Base-by-base conservation (phyloP, 371 early-diverging fungal genomes). In the Hamiltosporidium magnivora region DNA sequence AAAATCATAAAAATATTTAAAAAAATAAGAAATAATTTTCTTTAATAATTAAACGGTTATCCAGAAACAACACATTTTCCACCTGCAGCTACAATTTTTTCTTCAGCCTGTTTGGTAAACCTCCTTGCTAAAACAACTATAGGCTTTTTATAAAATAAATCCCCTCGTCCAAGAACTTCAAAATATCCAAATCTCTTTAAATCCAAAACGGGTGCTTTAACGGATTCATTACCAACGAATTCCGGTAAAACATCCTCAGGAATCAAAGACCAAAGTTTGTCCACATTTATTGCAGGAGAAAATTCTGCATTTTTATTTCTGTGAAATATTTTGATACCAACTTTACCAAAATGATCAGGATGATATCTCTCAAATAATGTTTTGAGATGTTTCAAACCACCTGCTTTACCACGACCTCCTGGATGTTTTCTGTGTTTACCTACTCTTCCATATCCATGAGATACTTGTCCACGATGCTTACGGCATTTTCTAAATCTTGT, bases 351-450 rank as follows among this genome's bases (percentile, higher is more conserved):
- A 90, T 93, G 94, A 84, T 96, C 96, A 76, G 99, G 99, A 86
- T 98, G 99, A 89, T 90, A 96, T 88, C 89, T 94, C 85, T 94
- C 92, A 89, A 96, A 92, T 86, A 92, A 91, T 85, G 92, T 96
- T 77, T 94, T 89, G 88, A 95, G 94, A 84, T 96, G 96, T 85
- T 93, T 93, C 83, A 89, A 87, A 86, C 96, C 99, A 89, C 99
- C 96, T 85, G 95, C 94, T 43, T 79, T 75, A 91, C 99, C 99
- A 84, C 99, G 88, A 88, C 99, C 98, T 83, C 98, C 95, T 79
- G 96, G 93, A 84, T 98, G 99, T 88, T 96, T 96, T 81, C 96
- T 88, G 89, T 98, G 96, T 89, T 98, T 98, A 73, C 94, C 90
- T 82, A 84, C 70, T 70, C 79, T 69, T 41, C 80, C 83, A 62